phyloP scores from a whole-genome alignment of 257 asterid genomes.

The Gynochthodes officinalis region DNA sequence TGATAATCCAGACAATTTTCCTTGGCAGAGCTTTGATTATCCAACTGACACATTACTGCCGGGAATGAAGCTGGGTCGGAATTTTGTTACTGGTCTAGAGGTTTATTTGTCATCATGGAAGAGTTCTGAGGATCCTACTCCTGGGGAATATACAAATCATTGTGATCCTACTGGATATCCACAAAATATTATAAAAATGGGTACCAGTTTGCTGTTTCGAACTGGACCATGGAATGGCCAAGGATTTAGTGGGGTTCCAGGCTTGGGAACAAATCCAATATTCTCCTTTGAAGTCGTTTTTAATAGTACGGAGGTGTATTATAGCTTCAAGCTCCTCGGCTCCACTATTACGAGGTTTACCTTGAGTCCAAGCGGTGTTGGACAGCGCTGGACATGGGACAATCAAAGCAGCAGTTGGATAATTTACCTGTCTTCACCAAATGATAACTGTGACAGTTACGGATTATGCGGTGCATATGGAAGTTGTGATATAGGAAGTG shows the following conservation, averaged over 20 bases:
- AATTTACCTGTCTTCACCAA: conserved; percentile 10
- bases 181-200: conserved; percentile 13
- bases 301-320: conserved; percentile 18
- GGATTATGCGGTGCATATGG: conserved; percentile 39
- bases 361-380: conserved; percentile 22
- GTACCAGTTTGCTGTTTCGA: conserved; percentile 13
- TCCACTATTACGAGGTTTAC: conserved; percentile 24
- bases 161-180: conserved; percentile 35
- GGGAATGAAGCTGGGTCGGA: conserved; percentile 9
- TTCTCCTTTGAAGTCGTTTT: conserved; percentile 14
- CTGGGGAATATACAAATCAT: conserved; percentile 11
- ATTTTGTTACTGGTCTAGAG: conserved; percentile 26
- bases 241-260: conserved; percentile 28
- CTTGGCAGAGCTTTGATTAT: conserved; percentile 55
- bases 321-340: conserved; percentile 4
- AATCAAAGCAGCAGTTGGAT: conserved; percentile 24
- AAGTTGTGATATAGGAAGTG: conserved; percentile 19
- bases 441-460: conserved; percentile 38
- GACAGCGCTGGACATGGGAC: conserved; percentile 31
- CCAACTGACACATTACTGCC: conserved; percentile 48
- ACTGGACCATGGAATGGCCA: conserved; percentile 36
- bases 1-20: conserved; percentile 16
- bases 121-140: conserved; percentile 39
- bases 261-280: conserved; percentile 8
- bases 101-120: conserved; percentile 36